A percentile compares a stretch with the other conserved stretches of the same genome.
These are phyloP conservation scores for Trichoderma hamatum DNA, from an alignment of 2,329 filamentous ascomycete genomes.

Conservation along the genomic window DNA sequence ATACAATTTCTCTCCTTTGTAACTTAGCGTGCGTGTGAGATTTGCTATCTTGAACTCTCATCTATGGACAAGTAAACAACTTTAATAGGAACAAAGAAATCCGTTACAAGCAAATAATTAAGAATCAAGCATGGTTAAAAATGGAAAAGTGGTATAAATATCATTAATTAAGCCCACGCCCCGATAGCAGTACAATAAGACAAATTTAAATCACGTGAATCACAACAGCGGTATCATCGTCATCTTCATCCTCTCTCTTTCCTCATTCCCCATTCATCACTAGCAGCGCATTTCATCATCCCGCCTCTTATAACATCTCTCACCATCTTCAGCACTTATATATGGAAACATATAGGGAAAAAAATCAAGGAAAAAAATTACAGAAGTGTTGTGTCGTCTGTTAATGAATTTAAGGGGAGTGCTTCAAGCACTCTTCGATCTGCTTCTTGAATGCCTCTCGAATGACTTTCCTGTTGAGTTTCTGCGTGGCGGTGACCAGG, in stretches of 20 bases:
- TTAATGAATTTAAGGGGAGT: conserved; percentile 28
- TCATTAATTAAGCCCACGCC: conserved; percentile 22
- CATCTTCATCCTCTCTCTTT: conserved; percentile 19
- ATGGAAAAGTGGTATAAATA: conserved; percentile 23
- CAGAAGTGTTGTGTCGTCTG: not conserved
- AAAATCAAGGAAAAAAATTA: not conserved
- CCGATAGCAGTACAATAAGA: conserved; percentile 22
- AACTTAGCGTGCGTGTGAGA: not conserved
- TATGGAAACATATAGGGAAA: not conserved
- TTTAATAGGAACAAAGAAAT: not conserved
- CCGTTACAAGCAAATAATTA: not conserved
- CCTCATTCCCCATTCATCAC: not conserved
- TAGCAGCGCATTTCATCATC: not conserved
- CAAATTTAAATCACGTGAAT: conserved; percentile 23
- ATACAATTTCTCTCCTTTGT: not conserved
- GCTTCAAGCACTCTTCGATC: conserved; percentile 50
- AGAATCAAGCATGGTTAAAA: not conserved
- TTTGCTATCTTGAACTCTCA: not conserved
- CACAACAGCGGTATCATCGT: conserved; percentile 30
- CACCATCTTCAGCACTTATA: not conserved
- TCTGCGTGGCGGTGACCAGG: conserved; percentile 64
- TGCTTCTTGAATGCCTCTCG: conserved; percentile 55
- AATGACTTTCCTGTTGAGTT: conserved; percentile 59
- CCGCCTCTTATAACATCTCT: conserved; percentile 8
- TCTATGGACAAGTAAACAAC: not conserved